Evolutionary conservation across 164 flowering plant genomes (phyloP), one percentile per base, ranked within the genome.

Genomic region (Umbellularia californica): DNA sequence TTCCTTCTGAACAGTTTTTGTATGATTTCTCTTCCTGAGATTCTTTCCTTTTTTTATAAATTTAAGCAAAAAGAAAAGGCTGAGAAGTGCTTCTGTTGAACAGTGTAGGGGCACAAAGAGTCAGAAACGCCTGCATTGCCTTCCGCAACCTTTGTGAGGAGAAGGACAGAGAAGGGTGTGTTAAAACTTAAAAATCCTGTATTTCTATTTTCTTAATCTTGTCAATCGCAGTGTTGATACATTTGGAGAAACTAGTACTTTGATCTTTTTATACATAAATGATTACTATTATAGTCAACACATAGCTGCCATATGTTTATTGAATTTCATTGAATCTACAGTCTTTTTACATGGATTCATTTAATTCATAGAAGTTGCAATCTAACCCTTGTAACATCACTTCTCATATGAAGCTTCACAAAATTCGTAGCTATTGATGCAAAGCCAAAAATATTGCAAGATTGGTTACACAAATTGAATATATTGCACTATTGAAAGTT

Each of bases 91-190:
- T 74, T 58, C 7, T 14, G 28, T 41, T 51, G 14, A 52, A 73
- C 89, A 87, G 88, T 78, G 82, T 87, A 71, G 90, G 90, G 23
- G 90, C 90, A 69, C 79, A 82, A 72, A 84, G 88, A 79, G 84
- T 88, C 20, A 83, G 71, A 72, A 83, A 83, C 77, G 81, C 77
- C 20, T 88, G 90, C 79, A 75, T 85, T 24, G 69, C 84, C 50
- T 86, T 88, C 67, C 84, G 88, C 41, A 74, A 76, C 76, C 77
- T 22, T 75, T 87, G 90, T 24, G 90, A 86, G 70, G 86, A 79
- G 69, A 82, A 81, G 70, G 86, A 88, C 76, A 69, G 65, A 75
- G 85, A 88, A 65, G 88, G 79, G 90, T 88, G 68, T 82, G 88
- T 70, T 60, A 69, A 35, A 2, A 9, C n/a, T 23, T 22, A 63